Evolutionary conservation across 345 rosid species (phyloP).

Genomic region (Pistacia vera): DNA sequence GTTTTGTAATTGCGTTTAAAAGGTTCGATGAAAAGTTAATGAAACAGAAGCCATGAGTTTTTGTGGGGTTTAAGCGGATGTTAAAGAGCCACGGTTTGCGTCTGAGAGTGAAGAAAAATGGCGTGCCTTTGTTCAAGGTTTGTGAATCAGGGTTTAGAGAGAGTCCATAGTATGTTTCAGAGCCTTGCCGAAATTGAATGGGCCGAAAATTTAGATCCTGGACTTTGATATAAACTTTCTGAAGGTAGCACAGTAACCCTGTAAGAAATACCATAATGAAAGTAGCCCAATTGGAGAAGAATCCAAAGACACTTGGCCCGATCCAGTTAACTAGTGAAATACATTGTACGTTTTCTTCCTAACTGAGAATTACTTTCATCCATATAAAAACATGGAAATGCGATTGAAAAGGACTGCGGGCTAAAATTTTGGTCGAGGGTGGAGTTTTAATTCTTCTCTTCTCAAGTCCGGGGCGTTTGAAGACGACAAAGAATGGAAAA

Average conservation of each 20-base stretch:
- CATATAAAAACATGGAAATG: too few relatives aligned
- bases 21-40: not conserved
- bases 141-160: conserved; percentile 16
- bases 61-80: conserved; percentile 15
- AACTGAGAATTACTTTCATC: too few relatives aligned
- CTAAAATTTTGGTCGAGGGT: too few relatives aligned
- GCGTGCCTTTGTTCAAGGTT: too few relatives aligned
- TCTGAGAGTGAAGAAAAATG: not conserved
- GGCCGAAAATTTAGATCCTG: not conserved
- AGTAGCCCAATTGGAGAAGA: not conserved
- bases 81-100: conserved; percentile 40
- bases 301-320: too few relatives aligned
- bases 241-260: not conserved
- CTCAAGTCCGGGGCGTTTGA: too few relatives aligned
- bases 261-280: not conserved
- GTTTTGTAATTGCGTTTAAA: conserved; percentile 5
- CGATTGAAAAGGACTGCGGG: too few relatives aligned
- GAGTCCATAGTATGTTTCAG: not conserved
- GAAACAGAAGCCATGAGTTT: conserved; percentile 2
- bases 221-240: not conserved
- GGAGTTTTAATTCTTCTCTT: too few relatives aligned
- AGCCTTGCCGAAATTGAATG: not conserved
- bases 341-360: too few relatives aligned
- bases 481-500: not conserved
- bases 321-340: too few relatives aligned